Evolutionary conservation across 352 stramenopile genomes (phyloP), one percentile per base, ranked within the genome.

Genomic region (Globisporangium cystogenes): DNA sequence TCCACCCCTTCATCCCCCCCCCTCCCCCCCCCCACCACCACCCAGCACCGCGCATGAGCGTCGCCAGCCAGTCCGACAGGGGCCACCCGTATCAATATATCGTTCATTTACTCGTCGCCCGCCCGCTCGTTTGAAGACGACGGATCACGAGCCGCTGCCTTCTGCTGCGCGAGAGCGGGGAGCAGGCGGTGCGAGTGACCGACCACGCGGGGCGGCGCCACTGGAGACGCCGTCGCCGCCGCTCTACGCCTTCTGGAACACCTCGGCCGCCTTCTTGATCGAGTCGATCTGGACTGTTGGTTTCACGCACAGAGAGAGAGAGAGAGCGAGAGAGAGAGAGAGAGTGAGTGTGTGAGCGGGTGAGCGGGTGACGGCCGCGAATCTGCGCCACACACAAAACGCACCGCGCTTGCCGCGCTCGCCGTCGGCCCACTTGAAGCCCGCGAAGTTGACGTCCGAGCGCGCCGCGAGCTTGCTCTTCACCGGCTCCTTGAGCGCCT

Each of bases 391-490:
- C 18, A 24, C 16, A 3, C 7, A 27, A 0, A 26, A 78, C 77
- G 53, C 48, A 89, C 78, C 70, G 62, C 83, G 80, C 53, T 72
- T 70, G 65, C 81, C 79, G 59, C 83, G 83, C 65, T 94, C 81
- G 60, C 79, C 83, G 48, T 90, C 77, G 48, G 76, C 59, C 81
- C 81, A 94, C 74, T 91, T 92, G 72, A 91, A 94, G 62, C 73
- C 76, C 40, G 81, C 83, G 57, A 92, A 92, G 64, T 90, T 68
- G 61, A 94, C 76, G 52, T 88, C 74, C 51, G 74, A 86, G 50
- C 83, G 81, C 40, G 74, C 55, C 36, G 76, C 42, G 48, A 92
- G 57, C 55, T 83, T 92, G 77, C 73, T 91, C 76, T 94, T 94
- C 51, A 91, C 62, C n/a, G 83, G 83, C 62, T 94, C 83, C 78